Base-by-base conservation (phyloP, 768 basidiomycete genomes). In the Melanogaster broomeanus region DNA sequence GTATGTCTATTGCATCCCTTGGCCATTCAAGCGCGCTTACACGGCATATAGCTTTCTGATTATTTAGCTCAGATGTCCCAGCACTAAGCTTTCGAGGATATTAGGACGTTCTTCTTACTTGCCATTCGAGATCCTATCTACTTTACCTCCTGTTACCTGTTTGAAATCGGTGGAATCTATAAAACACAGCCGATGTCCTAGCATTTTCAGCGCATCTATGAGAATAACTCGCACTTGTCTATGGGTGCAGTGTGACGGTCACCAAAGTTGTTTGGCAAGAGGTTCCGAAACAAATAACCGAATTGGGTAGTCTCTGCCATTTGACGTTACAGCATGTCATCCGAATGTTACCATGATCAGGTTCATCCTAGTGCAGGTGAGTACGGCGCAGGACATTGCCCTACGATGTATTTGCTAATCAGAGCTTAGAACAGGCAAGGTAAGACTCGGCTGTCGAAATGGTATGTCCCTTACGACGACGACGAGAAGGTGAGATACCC, bases 401-500 rank as follows among this genome's bases (percentile, higher is more conserved):
- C 39, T 53, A n/a, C n/a, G 16, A 19, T 10, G 38, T 4, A 59
- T 37, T 42, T 39, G 57, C 42, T 47, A 22, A 48, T 34, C 19
- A 30, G 8, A 42, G 11, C 19, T 28, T 39, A 98, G 94, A 98
- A 98, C 68, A 85, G 96, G 35, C 97, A 99, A 75, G 97, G 97
- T 16, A 99, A 99, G 76, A 98, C 96, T 3, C 80, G 97, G 49
- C 71, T 98, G 44, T 94, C 93, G 10, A 98, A 98, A 72, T 99
- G 96, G 96, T 98, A 98, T 75, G 92, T 92, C 24, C 97, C 97
- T 1, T 98, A 94, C 60, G 95, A 98, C 61, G 97, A 99, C 65
- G 97, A 99, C 61, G 97, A 98, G 78, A 99, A 98, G 86, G 93
- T 92, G 44, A 42, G 70, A 31, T 51, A 12, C 41, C 28, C 39